A percentile compares a stretch with the other conserved stretches of the same genome.
These are phyloP conservation scores for Malania oleifera DNA, from an alignment of 164 flowering plant species.

Conservation along the genomic window DNA sequence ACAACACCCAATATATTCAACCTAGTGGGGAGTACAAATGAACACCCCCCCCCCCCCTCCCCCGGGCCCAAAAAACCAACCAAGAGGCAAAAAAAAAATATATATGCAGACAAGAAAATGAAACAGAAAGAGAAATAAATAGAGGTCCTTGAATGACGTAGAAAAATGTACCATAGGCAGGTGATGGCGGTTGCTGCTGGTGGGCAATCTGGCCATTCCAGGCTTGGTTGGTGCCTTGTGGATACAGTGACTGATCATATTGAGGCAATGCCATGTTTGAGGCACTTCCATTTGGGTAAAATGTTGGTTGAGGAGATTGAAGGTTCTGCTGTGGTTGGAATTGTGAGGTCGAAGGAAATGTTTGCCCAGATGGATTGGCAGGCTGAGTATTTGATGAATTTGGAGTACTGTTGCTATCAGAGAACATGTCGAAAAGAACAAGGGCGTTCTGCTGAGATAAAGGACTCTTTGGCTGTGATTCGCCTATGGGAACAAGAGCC, in stretches of 20 bases:
- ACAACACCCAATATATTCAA: too few species aligned
- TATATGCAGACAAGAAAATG: too few species aligned
- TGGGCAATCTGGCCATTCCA: conserved; percentile 69
- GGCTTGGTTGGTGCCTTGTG: conserved; percentile 37
- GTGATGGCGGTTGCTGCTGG: conserved; percentile 51
- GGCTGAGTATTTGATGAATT: conserved; percentile 29
- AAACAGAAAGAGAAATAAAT: too few species aligned
- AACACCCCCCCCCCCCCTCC: too few species aligned
- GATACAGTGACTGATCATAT: conserved; percentile 40
- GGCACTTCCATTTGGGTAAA: conserved; percentile 54
- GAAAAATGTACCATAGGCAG: conserved; percentile 34
- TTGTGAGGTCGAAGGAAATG: conserved; percentile 32
- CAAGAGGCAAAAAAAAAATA: too few species aligned
- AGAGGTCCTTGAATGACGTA: not conserved
- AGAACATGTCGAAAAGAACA: conserved; percentile 68
- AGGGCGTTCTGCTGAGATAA: conserved; percentile 56
- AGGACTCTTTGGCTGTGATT: conserved; percentile 47
- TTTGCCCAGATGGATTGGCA: conserved; percentile 31
- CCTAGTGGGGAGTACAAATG: too few species aligned
- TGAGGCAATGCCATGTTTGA: conserved; percentile 34
- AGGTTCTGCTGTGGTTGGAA: conserved; percentile 45
- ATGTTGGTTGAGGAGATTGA: conserved; percentile 29
- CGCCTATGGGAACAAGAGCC: conserved; percentile 80
- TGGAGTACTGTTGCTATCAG: conserved; percentile 29
- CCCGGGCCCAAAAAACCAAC: too few species aligned